A percentile compares a stretch with the other conserved stretches of the same genome.
Conservation (phyloP, 192 early-diverging fungal genomes). For the Lobosporangium transversale region DNA sequence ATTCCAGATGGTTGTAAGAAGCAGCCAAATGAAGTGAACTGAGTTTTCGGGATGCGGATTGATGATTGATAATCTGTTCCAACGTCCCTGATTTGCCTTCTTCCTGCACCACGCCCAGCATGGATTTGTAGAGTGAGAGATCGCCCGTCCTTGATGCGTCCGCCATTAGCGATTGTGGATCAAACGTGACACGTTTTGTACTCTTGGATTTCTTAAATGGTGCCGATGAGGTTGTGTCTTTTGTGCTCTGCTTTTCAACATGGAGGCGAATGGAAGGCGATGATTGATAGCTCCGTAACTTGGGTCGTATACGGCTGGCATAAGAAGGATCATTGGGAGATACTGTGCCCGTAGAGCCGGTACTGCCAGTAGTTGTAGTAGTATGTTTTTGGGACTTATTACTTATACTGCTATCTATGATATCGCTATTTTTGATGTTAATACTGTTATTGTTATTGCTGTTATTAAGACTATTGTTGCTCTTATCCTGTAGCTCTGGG, state of each 20-base stretch:
- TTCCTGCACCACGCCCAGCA: slow-evolving; percentile 16
- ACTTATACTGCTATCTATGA: not conserved
- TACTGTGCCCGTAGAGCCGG: too few relatives aligned
- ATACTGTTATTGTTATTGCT: too few relatives aligned
- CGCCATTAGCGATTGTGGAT: slow-evolving; percentile 43
- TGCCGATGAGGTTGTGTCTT: not conserved
- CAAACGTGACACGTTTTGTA: slow-evolving; percentile 34
- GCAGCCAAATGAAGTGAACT: slow-evolving; percentile 42
- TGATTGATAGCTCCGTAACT: slow-evolving; percentile 45
- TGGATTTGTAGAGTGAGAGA: slow-evolving; percentile 29
- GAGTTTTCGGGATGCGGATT: slow-evolving; percentile 39
- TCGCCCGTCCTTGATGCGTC: slow-evolving; percentile 46
- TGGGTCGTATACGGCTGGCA: slow-evolving; percentile 27
- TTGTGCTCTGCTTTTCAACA: not conserved
- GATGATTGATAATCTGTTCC: slow-evolving; percentile 41
- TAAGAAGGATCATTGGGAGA: slow-evolving; percentile 4
- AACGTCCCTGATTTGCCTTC: slow-evolving; percentile 15
- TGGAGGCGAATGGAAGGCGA: slow-evolving; percentile 43
- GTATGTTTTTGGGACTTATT: not conserved
- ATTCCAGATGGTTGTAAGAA: slow-evolving; percentile 44
- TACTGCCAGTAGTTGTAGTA: not conserved
- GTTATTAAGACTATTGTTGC: not conserved
- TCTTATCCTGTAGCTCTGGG: not conserved
- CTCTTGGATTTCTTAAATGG: slow-evolving; percentile 10
- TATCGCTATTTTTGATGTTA: not conserved